Base-by-base conservation (phyloP, 768 basidiomycete genomes). In the Sporobolomyces roseus region DNA sequence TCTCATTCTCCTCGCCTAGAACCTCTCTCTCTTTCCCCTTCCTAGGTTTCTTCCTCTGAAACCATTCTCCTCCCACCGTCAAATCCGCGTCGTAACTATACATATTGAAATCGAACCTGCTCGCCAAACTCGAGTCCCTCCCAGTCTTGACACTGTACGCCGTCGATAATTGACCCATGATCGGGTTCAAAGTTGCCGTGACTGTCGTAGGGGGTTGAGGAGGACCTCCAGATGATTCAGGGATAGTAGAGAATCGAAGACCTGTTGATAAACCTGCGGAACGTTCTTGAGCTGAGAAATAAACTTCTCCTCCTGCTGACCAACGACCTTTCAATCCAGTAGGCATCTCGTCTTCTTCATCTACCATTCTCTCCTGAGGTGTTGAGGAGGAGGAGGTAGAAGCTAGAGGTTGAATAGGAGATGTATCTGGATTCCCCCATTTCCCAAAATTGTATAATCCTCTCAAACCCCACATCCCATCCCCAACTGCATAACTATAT, bases 61-160 rank as follows among this genome's bases (percentile, higher is more conserved):
- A 96, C 91, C 91, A 96, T 78, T 97, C 93, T 1, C 89, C 88
- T 4, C 94, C 94, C 81, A 97, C 85, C 14, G 90, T 88, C 88
- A 93, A 89, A 78, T 97, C 93, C 78, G 91, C 93, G 74, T 94
- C 91, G 78, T 92, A 97, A 79, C 90, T 93, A 77, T 97, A 96
- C 32, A 93, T 85, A 76, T 98, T 98, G 80, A 97, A 92, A 77
- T 97, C 92, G 77, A 93, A 98, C 27, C 91, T 14, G 35, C 65
- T 64, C 51, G 64, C 90, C 25, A 98, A 78, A 0, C 91, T 86
- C 48, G 97, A 84, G 77, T 94, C 90, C 17, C 84, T 84, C 8
- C 90, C 89, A 13, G 91, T 87, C 60, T 87, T 88, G 3, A 93
- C 91, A 0, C 91, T 88, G 77, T 97, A 97, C 43, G 93, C 91